Conservation (phyloP, 1,284 basidiomycete genomes). For the Moesziomyces globuligerus region DNA sequence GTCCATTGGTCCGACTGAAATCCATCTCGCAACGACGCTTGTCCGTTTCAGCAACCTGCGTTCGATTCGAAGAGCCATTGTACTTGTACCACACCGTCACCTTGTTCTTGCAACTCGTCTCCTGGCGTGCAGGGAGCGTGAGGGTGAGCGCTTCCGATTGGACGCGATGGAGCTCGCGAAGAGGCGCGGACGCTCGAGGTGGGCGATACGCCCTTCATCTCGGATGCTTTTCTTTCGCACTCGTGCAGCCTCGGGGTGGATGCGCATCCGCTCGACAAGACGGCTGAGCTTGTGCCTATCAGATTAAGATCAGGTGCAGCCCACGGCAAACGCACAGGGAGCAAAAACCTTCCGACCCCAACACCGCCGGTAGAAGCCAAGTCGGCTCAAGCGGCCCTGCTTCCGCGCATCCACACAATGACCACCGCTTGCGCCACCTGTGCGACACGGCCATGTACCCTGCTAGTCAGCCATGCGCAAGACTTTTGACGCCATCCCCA, state of each 20-base stretch:
- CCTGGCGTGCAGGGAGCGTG: too few relatives aligned
- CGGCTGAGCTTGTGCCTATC: neutral
- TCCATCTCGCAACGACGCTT: constrained; percentile 9
- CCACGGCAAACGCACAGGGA: neutral
- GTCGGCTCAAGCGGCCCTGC: neutral
- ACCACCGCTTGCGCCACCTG: too few relatives aligned
- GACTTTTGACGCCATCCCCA: too few relatives aligned
- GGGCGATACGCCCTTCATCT: neutral
- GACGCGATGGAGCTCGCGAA: too few relatives aligned
- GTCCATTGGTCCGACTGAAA: constrained; percentile 53
- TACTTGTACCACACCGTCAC: neutral
- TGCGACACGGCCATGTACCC: too few relatives aligned
- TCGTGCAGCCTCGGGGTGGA: too few relatives aligned
- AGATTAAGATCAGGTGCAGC: neutral
- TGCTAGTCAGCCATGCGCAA: too few relatives aligned
- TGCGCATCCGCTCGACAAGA: too few relatives aligned
- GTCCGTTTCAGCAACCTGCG: too few relatives aligned
- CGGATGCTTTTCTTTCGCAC: neutral
- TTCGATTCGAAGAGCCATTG: neutral
- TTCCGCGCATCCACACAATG: too few relatives aligned
- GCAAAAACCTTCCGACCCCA: neutral
- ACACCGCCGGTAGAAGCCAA: neutral
- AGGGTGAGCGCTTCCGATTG: neutral
- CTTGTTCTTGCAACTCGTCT: neutral
- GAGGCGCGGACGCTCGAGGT: too few relatives aligned